Evolutionary conservation across 129 eudicot genomes (phyloP), one percentile per base, ranked within the genome.

Genomic region (Pulicaria dysenterica): DNA sequence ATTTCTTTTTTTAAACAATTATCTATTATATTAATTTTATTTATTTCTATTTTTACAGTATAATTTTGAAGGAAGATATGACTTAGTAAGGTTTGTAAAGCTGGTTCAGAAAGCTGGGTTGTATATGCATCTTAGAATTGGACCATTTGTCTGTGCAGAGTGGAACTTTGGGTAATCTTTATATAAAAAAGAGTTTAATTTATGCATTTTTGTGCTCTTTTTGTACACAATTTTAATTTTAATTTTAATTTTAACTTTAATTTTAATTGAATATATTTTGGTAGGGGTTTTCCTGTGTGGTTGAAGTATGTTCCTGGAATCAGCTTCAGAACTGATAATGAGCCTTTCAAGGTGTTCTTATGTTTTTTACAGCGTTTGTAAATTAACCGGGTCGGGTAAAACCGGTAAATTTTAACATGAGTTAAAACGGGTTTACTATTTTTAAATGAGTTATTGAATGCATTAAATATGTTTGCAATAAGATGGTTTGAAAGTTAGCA

Each of bases 141-240:
- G 98, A 58, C 98, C 98, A 77, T 93, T 85, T 75, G 86, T 89
- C 70, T 94, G 98, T 80, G 98, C 92, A 71, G 98, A 94, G 80
- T 94, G 98, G 98, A 94, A 94, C 55, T 94, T 90, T 75, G 98
- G 98, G 98, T 94, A 85, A 8, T 11, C 37, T 53, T 74, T 16
- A 37, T 61, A 5, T 11, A 34, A 5, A 3, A n/a, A 36, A 5
- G 2, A 42, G 3, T 42, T n/a, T 7, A 31, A 2, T 49, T 73
- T 19, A 39, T 45, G 49, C 6, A 45, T 14, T 43, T 58, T 31
- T 70, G 24, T 6, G 14, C 5, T 5, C 4, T 17, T 53, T 65
- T 75, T 75, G n/a, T 9, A 24, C 2, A 24, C 31, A 2, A 24
- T 24, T 24, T 24, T 47, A 19, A 31, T 71, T 42, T 36, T n/a